Evolutionary conservation across 148 eudicot species (phyloP).

Genomic region (Camellia granthamiana): DNA sequence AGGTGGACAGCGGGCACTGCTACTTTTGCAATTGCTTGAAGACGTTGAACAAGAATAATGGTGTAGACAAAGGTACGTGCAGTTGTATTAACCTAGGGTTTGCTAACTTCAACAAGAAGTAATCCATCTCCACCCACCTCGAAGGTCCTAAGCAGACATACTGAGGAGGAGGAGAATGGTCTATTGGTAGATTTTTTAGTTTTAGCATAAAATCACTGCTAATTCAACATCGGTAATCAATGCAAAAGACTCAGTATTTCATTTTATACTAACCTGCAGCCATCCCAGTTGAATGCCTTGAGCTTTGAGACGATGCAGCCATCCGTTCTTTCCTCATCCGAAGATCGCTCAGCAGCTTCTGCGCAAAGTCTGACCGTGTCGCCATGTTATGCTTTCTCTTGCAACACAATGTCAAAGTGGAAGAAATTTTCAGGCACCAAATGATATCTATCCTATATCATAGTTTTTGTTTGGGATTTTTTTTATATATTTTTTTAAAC

Average conservation of each 20-base stretch:
- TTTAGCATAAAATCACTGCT: neutral
- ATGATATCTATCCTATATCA: neutral
- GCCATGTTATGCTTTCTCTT: conserved; percentile 38
- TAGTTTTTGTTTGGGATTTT: neutral
- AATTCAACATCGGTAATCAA: neutral
- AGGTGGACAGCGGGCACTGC: neutral
- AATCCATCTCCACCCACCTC: neutral
- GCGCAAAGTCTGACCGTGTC: conserved; percentile 72
- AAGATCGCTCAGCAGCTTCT: conserved; percentile 84
- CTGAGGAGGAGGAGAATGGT: neutral
- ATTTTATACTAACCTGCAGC: conserved; percentile 40
- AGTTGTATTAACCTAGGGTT: neutral
- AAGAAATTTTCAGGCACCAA: neutral
- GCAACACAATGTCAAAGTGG: conserved; percentile 1
- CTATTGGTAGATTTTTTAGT: too few species aligned
- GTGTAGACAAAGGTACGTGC: neutral
- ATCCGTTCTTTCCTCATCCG: conserved; percentile 63
- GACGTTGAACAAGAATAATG: conserved; percentile 9
- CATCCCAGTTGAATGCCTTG: conserved; percentile 32
- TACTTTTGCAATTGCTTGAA: conserved; percentile 16
- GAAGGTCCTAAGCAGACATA: neutral
- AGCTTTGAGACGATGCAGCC: conserved; percentile 47
- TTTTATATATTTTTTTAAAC: neutral
- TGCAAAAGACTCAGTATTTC: neutral
- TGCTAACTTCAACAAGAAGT: neutral